A percentile compares a stretch with the other conserved stretches of the same genome.
phyloP scores from a whole-genome alignment of 768 basidiomycete genomes.

The Boletus pseudo-olivaceus region DNA sequence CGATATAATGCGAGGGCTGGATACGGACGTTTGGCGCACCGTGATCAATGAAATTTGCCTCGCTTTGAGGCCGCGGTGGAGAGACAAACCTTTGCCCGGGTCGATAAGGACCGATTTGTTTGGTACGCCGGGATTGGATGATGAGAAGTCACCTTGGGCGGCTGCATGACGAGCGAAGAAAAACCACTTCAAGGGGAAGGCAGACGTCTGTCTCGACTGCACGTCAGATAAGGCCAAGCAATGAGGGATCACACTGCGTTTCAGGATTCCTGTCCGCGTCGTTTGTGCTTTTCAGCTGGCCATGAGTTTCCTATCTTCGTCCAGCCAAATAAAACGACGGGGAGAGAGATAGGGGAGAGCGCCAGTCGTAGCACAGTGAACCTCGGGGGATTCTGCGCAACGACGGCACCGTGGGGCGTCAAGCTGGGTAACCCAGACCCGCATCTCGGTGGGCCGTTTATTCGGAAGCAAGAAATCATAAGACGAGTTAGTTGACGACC shows the following conservation, averaged over 20 bases:
- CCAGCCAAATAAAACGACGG: constrained; percentile 3
- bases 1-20: neutral
- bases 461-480: neutral
- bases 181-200: neutral
- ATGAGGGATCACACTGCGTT: neutral
- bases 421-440: neutral
- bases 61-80: constrained; percentile 50
- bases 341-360: neutral
- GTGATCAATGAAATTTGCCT: constrained; percentile 58
- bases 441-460: neutral
- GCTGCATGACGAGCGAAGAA: neutral
- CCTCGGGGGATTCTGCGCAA: neutral
- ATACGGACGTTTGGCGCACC: constrained; percentile 22
- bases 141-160: neutral
- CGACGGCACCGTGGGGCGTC: neutral
- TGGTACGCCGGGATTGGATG: neutral
- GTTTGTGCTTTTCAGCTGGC: neutral
- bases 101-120: constrained; percentile 27
- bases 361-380: neutral
- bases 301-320: neutral
- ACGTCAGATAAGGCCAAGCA: neutral
- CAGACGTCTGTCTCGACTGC: neutral
- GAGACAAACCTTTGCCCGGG: constrained; percentile 33
- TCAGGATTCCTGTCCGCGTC: neutral
- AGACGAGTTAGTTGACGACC: neutral